A percentile compares a stretch with the other conserved stretches of the same genome.
These are phyloP conservation scores for Mucor irregularis DNA, from an alignment of 371 early-diverging fungal genomes.

Conservation along the genomic window DNA sequence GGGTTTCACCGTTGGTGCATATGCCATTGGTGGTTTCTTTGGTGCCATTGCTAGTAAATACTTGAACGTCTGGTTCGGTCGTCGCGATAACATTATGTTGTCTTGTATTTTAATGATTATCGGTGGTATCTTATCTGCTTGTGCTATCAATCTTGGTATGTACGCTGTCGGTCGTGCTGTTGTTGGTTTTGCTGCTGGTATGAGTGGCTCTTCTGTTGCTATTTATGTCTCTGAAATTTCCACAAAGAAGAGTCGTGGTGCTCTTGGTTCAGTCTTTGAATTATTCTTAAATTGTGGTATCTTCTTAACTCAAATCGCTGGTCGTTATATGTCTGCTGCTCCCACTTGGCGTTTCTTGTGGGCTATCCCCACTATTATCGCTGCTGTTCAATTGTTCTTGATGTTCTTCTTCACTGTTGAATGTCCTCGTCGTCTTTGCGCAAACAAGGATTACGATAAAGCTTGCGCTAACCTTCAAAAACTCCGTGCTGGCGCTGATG, in stretches of 20 bases:
- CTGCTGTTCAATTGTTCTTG: conserved; percentile 60
- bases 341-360: conserved; percentile 74
- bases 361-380: conserved; percentile 57
- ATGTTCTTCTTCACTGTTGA: conserved; percentile 68
- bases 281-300: conserved; percentile 77
- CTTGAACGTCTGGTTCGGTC: conserved; percentile 36
- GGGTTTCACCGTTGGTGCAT: conserved; percentile 50
- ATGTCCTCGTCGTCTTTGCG: conserved; percentile 73
- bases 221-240: conserved; percentile 88
- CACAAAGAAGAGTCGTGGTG: conserved; percentile 74
- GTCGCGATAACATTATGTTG: conserved; percentile 45
- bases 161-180: conserved; percentile 79
- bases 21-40: conserved; percentile 50
- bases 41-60: conserved; percentile 43
- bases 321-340: conserved; percentile 58
- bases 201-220: conserved; percentile 50
- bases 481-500: conserved; percentile 52
- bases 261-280: conserved; percentile 57
- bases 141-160: conserved; percentile 44
- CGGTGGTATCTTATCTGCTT: conserved; percentile 44
- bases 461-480: conserved; percentile 57
- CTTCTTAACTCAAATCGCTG: conserved; percentile 64
- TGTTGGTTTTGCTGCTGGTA: conserved; percentile 85
- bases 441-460: conserved; percentile 52
- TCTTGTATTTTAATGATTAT: conserved; percentile 35